Evolutionary conservation across 2,329 filamentous ascomycete species (phyloP), one percentile per base, ranked within the genome.

Genomic region (Fusarium fujikuroi): DNA sequence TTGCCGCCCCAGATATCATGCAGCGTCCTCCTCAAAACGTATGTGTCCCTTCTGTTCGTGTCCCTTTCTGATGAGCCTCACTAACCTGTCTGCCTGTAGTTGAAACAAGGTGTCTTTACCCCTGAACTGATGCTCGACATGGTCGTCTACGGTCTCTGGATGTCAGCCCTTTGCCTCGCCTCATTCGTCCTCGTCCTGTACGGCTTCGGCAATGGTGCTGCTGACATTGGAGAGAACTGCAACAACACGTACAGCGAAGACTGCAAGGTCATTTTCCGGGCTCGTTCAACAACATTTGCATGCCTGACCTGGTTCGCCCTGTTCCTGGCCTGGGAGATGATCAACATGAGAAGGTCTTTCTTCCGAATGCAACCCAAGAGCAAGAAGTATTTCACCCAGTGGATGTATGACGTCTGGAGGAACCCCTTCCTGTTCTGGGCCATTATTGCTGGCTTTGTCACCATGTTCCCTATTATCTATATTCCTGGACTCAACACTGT

Each of bases 291-390:
- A 2, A 92, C 90, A 10, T 94, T 94, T 78, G 91, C 91, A 23
- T 92, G 88, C 71, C 83, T 94, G 62, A 93, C 92, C 3, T 94
- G 92, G 92, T 92, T 91, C 65, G 91, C 91, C 0, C 86, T 93
- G 30, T 92, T 94, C 83, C 86, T 93, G 15, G 92, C 92, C 1
- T 94, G 92, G 92, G 91, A 94, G 77, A 92, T 93, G 87, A 85
- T 93, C 67, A 86, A 92, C 71, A 87, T 92, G 83, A 89, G 92
- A 32, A 88, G 90, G 56, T 91, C 88, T 9, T 92, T 94, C 83
- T 94, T 94, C 86, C 87, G 88, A 75, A 92, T 93, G 90, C 87
- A 92, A 74, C 90, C 91, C 9, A 84, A 85, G 60, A 89, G 87
- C 59, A 89, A 88, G 74, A 84, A 81, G 50, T 89, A 90, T 76